Conservation (phyloP, 2,329 filamentous ascomycete genomes). For the Colletotrichum truncatum region DNA sequence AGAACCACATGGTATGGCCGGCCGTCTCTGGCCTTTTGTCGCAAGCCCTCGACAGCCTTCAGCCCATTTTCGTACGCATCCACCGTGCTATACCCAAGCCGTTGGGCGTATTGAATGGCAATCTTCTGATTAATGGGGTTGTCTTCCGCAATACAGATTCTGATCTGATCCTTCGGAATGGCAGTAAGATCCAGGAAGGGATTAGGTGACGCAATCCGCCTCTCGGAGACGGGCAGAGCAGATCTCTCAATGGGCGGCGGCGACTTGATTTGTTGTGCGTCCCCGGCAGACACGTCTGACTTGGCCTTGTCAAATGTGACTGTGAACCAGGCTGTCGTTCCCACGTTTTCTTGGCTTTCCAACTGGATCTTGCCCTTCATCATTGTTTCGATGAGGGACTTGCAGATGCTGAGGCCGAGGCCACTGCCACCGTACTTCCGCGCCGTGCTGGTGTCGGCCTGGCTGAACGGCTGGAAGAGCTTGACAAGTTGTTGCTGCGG, state of each 20-base stretch:
- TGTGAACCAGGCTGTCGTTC: constrained; percentile 81
- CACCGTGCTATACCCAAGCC: constrained; percentile 82
- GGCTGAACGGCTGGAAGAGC: constrained; percentile 91
- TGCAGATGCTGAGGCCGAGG: constrained; percentile 92
- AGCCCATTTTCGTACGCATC: constrained; percentile 91
- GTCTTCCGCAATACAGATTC: constrained; percentile 94
- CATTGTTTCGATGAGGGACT: constrained; percentile 91
- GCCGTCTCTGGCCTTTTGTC: constrained; percentile 74
- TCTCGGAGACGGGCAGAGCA: constrained; percentile 44
- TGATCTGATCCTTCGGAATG: constrained; percentile 80
- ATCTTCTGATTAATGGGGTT: constrained; percentile 96
- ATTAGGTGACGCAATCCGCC: constrained; percentile 45
- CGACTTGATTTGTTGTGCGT: constrained; percentile 53
- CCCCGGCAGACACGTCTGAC: constrained; percentile 65
- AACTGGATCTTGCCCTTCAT: constrained; percentile 88
- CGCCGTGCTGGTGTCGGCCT: constrained; percentile 90
- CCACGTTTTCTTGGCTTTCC: constrained; percentile 77
- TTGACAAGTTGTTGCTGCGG: constrained; percentile 83
- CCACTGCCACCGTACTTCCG: constrained; percentile 93
- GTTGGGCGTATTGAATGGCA: constrained; percentile 88
- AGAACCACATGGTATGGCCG: constrained; percentile 88
- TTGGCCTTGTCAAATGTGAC: constrained; percentile 87
- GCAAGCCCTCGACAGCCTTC: constrained; percentile 88
- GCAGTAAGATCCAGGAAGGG: constrained; percentile 73
- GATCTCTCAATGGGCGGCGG: constrained; percentile 47